A percentile compares a stretch with the other conserved stretches of the same genome.
These are phyloP conservation scores for Aureobasidium sp. DNA, from an alignment of 2,329 filamentous ascomycete species.

Conservation along the genomic window DNA sequence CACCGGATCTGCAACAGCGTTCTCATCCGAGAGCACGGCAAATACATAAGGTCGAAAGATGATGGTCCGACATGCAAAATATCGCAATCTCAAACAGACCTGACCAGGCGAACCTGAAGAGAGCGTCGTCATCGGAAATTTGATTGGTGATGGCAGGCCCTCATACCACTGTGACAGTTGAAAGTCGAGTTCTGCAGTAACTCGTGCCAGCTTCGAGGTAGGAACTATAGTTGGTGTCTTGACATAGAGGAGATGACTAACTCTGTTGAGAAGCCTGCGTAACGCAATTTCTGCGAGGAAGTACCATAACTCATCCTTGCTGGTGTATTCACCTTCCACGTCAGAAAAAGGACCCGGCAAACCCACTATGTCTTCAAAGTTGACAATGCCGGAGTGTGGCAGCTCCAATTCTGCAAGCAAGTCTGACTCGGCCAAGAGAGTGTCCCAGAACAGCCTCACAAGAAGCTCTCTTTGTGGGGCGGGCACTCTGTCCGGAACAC, in stretches of 20 bases:
- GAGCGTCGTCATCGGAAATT: slow-evolving; percentile 65
- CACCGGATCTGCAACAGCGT: slow-evolving; percentile 60
- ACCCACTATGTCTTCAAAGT: slow-evolving; percentile 73
- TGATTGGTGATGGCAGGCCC: slow-evolving; percentile 63
- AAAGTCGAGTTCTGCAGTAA: slow-evolving; percentile 73
- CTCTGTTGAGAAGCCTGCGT: slow-evolving; percentile 54
- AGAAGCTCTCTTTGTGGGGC: slow-evolving; percentile 63
- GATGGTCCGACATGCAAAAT: slow-evolving; percentile 79
- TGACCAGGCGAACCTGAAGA: slow-evolving; percentile 67
- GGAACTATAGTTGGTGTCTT: slow-evolving; percentile 43
- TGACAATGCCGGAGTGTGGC: slow-evolving; percentile 74
- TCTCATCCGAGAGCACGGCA: slow-evolving; percentile 71
- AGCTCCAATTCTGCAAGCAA: slow-evolving; percentile 72
- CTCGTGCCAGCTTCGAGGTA: slow-evolving; percentile 65
- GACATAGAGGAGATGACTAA: slow-evolving; percentile 25
- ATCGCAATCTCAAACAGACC: slow-evolving; percentile 69
- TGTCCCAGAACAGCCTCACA: slow-evolving; percentile 78
- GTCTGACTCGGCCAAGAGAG: slow-evolving; percentile 71
- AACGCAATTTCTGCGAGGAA: slow-evolving; percentile 78
- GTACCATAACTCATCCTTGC: slow-evolving; percentile 76
- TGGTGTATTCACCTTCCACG: slow-evolving; percentile 58
- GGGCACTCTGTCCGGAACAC: slow-evolving; percentile 64
- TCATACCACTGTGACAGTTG: slow-evolving; percentile 83
- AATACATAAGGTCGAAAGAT: slow-evolving; percentile 80
- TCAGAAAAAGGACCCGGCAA: slow-evolving; percentile 70